These are phyloP conservation scores for Trichoderma polysporum DNA, from an alignment of 2,329 filamentous ascomycete species.

Conservation along the genomic window DNA sequence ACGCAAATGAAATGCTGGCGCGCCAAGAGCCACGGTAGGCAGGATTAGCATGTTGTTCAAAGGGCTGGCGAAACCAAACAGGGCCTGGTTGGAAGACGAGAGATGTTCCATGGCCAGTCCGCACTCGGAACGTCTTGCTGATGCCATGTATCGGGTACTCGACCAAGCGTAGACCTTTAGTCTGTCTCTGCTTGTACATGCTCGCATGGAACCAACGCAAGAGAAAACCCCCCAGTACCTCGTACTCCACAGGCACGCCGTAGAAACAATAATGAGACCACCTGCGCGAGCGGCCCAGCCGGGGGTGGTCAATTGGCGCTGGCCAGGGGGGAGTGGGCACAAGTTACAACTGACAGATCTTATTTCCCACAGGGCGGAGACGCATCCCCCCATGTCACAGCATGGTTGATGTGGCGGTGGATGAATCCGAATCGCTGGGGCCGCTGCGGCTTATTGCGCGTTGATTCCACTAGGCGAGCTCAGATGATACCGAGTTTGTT, in stretches of 20 bases:
- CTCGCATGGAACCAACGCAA: not conserved
- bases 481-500: not conserved
- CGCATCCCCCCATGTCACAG: constrained; percentile 21
- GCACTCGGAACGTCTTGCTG: not conserved
- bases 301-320: constrained; percentile 16
- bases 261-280: constrained; percentile 20
- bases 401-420: constrained; percentile 23
- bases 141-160: not conserved
- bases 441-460: constrained; percentile 23
- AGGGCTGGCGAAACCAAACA: not conserved
- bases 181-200: not conserved
- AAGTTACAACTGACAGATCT: constrained; percentile 31
- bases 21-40: not conserved
- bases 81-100: not conserved
- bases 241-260: constrained; percentile 10
- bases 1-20: not conserved
- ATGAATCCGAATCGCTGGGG: constrained; percentile 34
- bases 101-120: not conserved
- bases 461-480: constrained; percentile 17
- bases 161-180: not conserved
- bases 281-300: constrained; percentile 19
- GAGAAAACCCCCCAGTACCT: not conserved
- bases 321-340: constrained; percentile 17
- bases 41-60: not conserved
- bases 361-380: constrained; percentile 27